Evolutionary conservation across 2,329 filamentous ascomycete genomes (phyloP), one percentile per base, ranked within the genome.

Genomic region (Orbilia ellipsospora): DNA sequence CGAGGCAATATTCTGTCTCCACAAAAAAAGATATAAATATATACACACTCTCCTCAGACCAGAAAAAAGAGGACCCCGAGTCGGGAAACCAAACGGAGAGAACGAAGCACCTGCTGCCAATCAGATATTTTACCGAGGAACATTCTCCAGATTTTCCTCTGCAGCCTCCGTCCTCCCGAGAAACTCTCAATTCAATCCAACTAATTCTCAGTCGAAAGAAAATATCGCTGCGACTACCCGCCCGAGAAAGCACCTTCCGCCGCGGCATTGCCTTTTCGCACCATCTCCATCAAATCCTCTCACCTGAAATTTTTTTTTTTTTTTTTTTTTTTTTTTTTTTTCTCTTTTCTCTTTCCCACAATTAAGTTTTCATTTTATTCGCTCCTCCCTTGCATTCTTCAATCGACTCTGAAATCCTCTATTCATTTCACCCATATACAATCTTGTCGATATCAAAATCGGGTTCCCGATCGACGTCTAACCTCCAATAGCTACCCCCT

Each of bases 101-200:
- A 6, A 2, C 1, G 31, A 36, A 36, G 31, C 31, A 7, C 6
- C 31, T 36, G 31, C 31, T 36, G 15, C 72, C 72, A 75, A 75
- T 75, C 64, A 75, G 57, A 75, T 75, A 75, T 69, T 75, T 75
- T 75, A 75, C 72, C 72, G 72, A 75, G 72, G 72, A 75, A 69
- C 72, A 59, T 67, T 48, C 69, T 73, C 69, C 69, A 73, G 64
- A 59, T 75, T 69, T 64, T 63, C 56, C 55, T 62, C 50, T 23
- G 15, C 18, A 18, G 44, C 31, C 64, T 57, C 68, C 60, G 57
- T 66, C 65, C 45, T 65, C 59, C 72, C 72, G 62, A 67, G 62
- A 67, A 74, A 60, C 52, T 36, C 31, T 36, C 31, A 23, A 36
- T 36, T 68, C 51, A 26, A 42, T 40, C 64, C 55, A 12, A 45